Evolutionary conservation across 1,284 basidiomycete genomes (phyloP).

Genomic region (Cryptococcus maquisensis): DNA sequence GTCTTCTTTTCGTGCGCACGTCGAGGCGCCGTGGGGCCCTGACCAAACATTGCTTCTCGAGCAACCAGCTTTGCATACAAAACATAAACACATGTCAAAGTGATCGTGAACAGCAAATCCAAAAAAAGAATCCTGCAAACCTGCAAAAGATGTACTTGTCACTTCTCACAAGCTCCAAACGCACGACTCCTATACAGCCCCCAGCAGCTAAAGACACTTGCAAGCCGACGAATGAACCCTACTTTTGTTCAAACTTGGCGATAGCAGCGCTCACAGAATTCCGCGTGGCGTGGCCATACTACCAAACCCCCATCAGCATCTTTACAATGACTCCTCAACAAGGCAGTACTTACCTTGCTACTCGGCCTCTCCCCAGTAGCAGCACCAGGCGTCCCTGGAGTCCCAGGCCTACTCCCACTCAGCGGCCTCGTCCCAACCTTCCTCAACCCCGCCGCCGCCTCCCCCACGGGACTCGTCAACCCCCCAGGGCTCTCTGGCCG

Average conservation of each 20-base stretch:
- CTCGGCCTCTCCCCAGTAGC: slow-evolving; percentile 1
- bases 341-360: background rate
- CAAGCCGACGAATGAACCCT: too few species aligned
- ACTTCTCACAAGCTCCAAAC: too few species aligned
- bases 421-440: slow-evolving; percentile 8
- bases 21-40: too few species aligned
- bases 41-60: too few species aligned
- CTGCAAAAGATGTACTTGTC: too few species aligned
- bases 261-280: slow-evolving; percentile 28
- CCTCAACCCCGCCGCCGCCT: background rate
- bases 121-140: too few species aligned
- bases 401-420: slow-evolving; percentile 6
- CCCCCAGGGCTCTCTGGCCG: slow-evolving; percentile 1
- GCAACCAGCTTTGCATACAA: too few species aligned
- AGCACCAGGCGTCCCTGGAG: background rate
- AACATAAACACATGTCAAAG: too few species aligned
- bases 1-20: too few species aligned
- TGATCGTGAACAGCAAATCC: too few species aligned
- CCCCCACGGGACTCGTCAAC: background rate
- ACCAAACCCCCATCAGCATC: background rate
- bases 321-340: background rate
- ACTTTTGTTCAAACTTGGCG: slow-evolving; percentile 24
- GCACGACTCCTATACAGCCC: too few species aligned
- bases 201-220: too few species aligned
- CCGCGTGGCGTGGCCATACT: slow-evolving; percentile 18